Conservation (phyloP, 2,329 filamentous ascomycete species). For the Fusarium buxicola region DNA sequence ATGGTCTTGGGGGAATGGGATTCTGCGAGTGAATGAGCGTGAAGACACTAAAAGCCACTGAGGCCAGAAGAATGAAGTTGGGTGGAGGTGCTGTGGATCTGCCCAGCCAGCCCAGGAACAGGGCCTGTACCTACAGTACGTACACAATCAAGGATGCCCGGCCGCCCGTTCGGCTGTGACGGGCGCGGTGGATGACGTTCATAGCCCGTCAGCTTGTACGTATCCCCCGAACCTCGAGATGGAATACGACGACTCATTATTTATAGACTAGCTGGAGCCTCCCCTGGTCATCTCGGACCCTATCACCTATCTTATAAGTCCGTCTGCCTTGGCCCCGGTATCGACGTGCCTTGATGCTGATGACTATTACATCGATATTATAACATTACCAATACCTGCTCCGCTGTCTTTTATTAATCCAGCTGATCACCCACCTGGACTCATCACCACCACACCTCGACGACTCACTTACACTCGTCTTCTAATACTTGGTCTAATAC, state of each 20-base stretch:
- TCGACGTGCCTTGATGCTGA: constrained; percentile 18
- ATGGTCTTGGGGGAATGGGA: constrained; percentile 29
- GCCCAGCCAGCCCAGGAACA: constrained; percentile 18
- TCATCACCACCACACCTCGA: constrained; percentile 1
- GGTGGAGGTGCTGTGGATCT: no score
- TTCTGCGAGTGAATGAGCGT: constrained; percentile 21
- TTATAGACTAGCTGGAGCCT: constrained; percentile 35
- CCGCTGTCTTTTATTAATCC: constrained; percentile 20
- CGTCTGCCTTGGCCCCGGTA: constrained; percentile 18
- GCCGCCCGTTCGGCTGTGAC: constrained; percentile 38
- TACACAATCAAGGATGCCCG: constrained; percentile 11
- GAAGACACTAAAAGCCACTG: no score
- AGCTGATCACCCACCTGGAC: not conserved
- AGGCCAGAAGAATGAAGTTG: no score
- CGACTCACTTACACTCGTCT: constrained; percentile 7
- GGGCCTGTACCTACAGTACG: constrained; percentile 16
- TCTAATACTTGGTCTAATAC: not conserved
- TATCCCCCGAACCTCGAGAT: not conserved
- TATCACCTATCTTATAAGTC: constrained; percentile 20
- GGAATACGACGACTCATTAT: constrained; percentile 38
- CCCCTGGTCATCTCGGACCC: constrained; percentile 24
- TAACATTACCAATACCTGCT: constrained; percentile 16
- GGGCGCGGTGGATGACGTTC: constrained; percentile 39
- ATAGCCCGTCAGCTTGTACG: constrained; percentile 25
- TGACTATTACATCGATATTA: constrained; percentile 30